These are phyloP conservation scores for Emergomyces pasteurianus DNA, from an alignment of 2,329 filamentous ascomycete species.

Conservation along the genomic window DNA sequence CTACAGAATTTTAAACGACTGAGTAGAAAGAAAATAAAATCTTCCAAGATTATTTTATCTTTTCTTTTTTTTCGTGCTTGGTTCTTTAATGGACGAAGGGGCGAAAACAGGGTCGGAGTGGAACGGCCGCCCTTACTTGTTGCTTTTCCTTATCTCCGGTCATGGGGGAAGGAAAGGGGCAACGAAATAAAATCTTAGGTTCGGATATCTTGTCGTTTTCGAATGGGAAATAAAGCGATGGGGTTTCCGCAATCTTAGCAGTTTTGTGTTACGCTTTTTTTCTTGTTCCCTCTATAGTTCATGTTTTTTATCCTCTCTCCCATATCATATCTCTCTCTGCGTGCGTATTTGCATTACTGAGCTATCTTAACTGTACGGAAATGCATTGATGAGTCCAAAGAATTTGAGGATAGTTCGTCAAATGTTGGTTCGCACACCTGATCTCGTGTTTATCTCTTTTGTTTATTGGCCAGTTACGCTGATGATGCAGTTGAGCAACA, in stretches of 20 bases:
- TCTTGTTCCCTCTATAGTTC: background rate
- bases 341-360: constrained; percentile 18
- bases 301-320: background rate
- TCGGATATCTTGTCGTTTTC: constrained; percentile 1
- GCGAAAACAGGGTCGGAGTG: background rate
- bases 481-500: background rate
- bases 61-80: constrained; percentile 1
- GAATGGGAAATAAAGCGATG: background rate
- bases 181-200: background rate
- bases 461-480: background rate
- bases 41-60: background rate
- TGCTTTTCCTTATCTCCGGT: background rate
- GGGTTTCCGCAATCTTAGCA: background rate
- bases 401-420: background rate
- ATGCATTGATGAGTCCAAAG: background rate
- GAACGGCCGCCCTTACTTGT: background rate
- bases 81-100: constrained; percentile 1
- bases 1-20: constrained; percentile 63
- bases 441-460: background rate
- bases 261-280: background rate
- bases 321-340: constrained; percentile 4
- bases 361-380: constrained; percentile 6
- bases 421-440: background rate
- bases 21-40: background rate
- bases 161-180: background rate